Evolutionary conservation across 345 rosid genomes (phyloP).

Genomic region (Kernera saxatilis): DNA sequence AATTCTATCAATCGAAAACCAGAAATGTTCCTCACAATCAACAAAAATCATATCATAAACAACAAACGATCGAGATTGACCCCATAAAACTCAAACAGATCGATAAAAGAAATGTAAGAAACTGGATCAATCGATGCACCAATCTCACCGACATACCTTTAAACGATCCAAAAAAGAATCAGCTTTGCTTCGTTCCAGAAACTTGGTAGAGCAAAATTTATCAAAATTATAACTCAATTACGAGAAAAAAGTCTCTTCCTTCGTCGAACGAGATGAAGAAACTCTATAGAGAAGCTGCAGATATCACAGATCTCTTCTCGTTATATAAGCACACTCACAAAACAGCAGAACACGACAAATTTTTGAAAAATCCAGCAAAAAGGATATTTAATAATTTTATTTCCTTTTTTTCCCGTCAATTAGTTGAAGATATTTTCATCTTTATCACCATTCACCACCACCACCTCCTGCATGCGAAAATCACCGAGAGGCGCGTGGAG

Average conservation of each 20-base stretch:
- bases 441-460: background rate
- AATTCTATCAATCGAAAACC: background rate
- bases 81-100: background rate
- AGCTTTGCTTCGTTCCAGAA: background rate
- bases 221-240: background rate
- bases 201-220: background rate
- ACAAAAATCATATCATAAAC: background rate
- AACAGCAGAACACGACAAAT: slow-evolving; percentile 5
- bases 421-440: slow-evolving; percentile 19
- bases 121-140: background rate
- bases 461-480: background rate
- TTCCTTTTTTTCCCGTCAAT: background rate
- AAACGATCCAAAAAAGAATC: background rate
- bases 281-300: slow-evolving; percentile 8
- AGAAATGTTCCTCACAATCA: background rate
- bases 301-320: slow-evolving; percentile 10
- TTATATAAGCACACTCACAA: slow-evolving; percentile 15
- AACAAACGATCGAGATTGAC: background rate
- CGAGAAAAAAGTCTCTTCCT: background rate
- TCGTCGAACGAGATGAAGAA: background rate
- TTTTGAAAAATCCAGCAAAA: background rate
- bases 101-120: background rate
- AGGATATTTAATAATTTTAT: background rate
- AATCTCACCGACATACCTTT: slow-evolving; percentile 16
- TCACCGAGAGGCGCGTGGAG: slow-evolving; percentile 31